Conservation (phyloP, 1,284 basidiomycete genomes). For the Cystobasidium sp. region DNA sequence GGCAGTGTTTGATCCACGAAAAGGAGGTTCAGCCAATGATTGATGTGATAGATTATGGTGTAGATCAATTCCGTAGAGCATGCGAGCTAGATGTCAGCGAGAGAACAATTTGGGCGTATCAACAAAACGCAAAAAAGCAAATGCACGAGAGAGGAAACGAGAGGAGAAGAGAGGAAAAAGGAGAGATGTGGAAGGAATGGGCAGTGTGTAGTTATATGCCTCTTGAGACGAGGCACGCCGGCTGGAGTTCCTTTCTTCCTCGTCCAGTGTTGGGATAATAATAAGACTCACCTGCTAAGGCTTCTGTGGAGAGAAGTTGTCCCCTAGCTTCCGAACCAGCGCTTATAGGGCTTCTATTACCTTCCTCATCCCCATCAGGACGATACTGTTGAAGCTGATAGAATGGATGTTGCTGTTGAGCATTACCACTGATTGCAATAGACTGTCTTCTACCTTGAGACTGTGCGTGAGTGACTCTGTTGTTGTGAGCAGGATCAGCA, state of each 20-base stretch:
- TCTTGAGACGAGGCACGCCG: no score
- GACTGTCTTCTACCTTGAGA: no score
- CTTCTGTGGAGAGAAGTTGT: conserved; percentile 31
- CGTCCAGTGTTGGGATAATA: not conserved
- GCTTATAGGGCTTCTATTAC: conserved; percentile 1
- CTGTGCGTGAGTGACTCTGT: not conserved
- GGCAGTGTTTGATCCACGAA: not conserved
- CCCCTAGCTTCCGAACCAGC: conserved; percentile 3
- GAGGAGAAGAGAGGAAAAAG: not conserved
- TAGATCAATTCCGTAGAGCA: conserved; percentile 2
- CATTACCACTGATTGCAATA: no score
- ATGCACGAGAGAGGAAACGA: not conserved
- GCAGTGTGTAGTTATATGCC: no score
- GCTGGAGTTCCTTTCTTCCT: not conserved
- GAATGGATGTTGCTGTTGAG: conserved; percentile 5
- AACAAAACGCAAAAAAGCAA: not conserved
- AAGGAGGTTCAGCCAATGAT: not conserved
- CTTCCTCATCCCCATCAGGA: not conserved
- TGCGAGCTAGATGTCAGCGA: conserved; percentile 12
- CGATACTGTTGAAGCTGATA: conserved; percentile 27
- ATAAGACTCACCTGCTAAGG: conserved; percentile 36
- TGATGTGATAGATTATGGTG: not conserved
- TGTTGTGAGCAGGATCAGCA: conserved; percentile 1
- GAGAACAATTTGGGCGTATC: not conserved
- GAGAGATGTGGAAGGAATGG: not conserved